Evolutionary conservation across 1,139 yeast genomes (phyloP).

Genomic region (Yamadazyma sp.): DNA sequence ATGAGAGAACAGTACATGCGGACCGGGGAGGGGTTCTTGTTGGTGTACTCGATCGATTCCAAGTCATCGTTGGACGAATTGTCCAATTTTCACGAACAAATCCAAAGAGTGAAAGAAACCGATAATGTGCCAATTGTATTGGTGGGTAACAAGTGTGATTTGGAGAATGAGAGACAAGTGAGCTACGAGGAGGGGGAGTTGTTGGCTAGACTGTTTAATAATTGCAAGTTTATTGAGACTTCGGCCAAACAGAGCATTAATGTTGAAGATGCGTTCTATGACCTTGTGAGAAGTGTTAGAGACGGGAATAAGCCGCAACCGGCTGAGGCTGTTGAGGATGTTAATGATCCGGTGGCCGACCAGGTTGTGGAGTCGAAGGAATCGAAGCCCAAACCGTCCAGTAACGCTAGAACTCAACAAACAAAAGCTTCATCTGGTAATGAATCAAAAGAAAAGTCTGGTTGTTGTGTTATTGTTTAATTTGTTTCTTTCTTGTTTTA

Average conservation of each 20-base stretch:
- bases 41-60: slow-evolving; percentile 83
- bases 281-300: slow-evolving; percentile 62
- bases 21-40: slow-evolving; percentile 86
- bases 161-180: slow-evolving; percentile 74
- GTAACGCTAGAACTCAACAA: slow-evolving; percentile 16
- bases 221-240: slow-evolving; percentile 86
- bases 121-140: slow-evolving; percentile 71
- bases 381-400: slow-evolving; percentile 7
- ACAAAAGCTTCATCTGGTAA: slow-evolving; percentile 16
- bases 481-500: neutral
- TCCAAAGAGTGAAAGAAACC: slow-evolving; percentile 78
- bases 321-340: slow-evolving; percentile 5
- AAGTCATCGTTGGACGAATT: slow-evolving; percentile 78
- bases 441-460: slow-evolving; percentile 38
- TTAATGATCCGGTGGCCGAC: slow-evolving; percentile 8
- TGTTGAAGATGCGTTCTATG: slow-evolving; percentile 89
- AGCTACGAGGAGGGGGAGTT: slow-evolving; percentile 79
- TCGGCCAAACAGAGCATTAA: slow-evolving; percentile 91
- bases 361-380: slow-evolving; percentile 10
- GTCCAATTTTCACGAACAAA: slow-evolving; percentile 77
- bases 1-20: slow-evolving; percentile 95
- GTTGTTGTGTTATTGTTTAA: slow-evolving; percentile 48
- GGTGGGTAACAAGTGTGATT: slow-evolving; percentile 66
- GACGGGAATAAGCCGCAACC: slow-evolving; percentile 17
- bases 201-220: slow-evolving; percentile 68